Conservation (phyloP, 495 filamentous ascomycete species). For the Neurospora sp. region DNA sequence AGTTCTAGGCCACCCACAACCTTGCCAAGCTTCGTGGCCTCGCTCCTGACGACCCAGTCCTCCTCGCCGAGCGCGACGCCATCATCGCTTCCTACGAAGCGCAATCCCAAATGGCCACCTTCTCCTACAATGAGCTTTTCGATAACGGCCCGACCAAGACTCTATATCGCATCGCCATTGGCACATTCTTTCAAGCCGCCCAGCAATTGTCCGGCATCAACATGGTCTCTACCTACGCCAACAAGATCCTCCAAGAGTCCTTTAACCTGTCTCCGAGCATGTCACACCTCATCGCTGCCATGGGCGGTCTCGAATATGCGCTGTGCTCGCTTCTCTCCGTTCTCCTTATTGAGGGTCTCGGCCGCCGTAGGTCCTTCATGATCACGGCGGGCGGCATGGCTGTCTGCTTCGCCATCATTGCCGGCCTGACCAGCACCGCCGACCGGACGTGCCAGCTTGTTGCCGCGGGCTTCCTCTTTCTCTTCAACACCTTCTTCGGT, state of each 20-base stretch:
- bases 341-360: conserved; percentile 19
- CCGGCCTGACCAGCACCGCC: background rate
- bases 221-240: conserved; percentile 16
- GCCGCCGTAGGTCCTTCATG: conserved; percentile 13
- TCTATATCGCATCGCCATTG: conserved; percentile 20
- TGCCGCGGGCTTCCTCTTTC: background rate
- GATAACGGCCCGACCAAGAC: conserved; percentile 1
- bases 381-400: background rate
- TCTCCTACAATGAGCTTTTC: background rate
- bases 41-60: conserved; percentile 3
- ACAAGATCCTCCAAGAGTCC: conserved; percentile 19
- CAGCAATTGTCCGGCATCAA: conserved; percentile 18
- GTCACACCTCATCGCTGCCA: conserved; percentile 16
- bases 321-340: conserved; percentile 20
- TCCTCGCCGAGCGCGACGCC: background rate
- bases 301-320: conserved; percentile 13
- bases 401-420: background rate
- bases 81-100: background rate
- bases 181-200: conserved; percentile 17
- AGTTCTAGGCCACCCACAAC: background rate
- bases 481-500: background rate
- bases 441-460: background rate
- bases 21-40: conserved; percentile 12
- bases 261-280: conserved; percentile 11
- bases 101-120: background rate